Percentiles rank a stretch among this genome's conserved stretches.
phyloP scores from a whole-genome alignment of 768 basidiomycete species.

The Daedaleopsis nitida region DNA sequence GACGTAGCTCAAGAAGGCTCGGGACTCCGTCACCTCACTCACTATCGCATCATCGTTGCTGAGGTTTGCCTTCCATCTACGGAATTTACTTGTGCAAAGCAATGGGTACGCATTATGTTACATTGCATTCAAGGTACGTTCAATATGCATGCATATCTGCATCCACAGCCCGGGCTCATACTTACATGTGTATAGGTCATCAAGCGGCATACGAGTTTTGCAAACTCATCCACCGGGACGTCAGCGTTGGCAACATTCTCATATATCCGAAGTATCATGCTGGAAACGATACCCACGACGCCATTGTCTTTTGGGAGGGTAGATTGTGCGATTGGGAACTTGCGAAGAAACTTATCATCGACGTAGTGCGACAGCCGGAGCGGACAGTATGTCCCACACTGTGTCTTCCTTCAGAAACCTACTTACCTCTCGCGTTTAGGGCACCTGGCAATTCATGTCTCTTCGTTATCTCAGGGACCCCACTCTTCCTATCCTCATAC shows the following conservation, averaged over 20 bases:
- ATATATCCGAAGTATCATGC: neutral
- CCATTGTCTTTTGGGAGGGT: too few species aligned
- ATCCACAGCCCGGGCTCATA: neutral
- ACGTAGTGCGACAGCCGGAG: too few species aligned
- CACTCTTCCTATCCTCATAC: neutral
- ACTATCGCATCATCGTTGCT: constrained; percentile 14
- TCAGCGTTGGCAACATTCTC: neutral
- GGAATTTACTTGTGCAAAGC: neutral
- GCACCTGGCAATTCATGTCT: constrained; percentile 27
- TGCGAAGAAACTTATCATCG: too few species aligned
- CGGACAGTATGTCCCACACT: too few species aligned
- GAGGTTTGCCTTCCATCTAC: constrained; percentile 10
- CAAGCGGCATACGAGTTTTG: constrained; percentile 2
- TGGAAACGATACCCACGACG: neutral
- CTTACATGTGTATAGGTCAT: constrained; percentile 3
- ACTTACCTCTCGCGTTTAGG: constrained; percentile 4
- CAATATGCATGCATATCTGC: too few species aligned
- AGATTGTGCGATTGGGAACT: too few species aligned
- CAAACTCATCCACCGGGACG: constrained; percentile 8
- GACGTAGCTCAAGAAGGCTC: neutral
- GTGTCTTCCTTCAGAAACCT: too few species aligned
- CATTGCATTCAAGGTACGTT: neutral
- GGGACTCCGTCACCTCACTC: neutral
- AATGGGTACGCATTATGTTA: neutral
- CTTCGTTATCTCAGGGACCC: constrained; percentile 6